A percentile compares a stretch with the other conserved stretches of the same genome.
Evolutionary conservation across 2,329 filamentous ascomycete genomes (phyloP).

Genomic region (Alternaria triticina): DNA sequence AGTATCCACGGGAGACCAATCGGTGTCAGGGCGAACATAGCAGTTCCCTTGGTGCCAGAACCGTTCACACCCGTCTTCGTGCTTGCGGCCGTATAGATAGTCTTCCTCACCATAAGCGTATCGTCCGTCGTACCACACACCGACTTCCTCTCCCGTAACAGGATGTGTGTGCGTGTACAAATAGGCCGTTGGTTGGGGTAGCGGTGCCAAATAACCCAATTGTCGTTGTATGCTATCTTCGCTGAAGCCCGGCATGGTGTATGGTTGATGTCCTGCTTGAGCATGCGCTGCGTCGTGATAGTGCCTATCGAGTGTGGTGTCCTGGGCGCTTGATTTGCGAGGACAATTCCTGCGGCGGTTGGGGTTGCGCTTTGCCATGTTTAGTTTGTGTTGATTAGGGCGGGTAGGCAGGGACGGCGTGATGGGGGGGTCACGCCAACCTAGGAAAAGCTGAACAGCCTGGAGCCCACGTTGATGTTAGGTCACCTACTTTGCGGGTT

Average conservation of each 20-base stretch:
- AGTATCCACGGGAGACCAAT: no score
- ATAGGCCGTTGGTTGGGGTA: no score
- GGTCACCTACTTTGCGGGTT: no score
- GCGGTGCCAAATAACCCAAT: no score
- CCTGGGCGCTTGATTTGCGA: not conserved
- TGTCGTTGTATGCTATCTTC: conserved; percentile 12
- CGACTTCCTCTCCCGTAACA: not conserved
- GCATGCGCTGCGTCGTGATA: not conserved
- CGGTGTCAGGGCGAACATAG: not conserved
- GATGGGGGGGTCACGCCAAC: no score
- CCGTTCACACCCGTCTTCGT: not conserved
- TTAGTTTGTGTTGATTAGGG: no score
- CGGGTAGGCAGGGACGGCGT: no score
- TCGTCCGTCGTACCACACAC: not conserved
- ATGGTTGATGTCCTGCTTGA: not conserved
- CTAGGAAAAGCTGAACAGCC: no score
- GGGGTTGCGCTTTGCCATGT: not conserved
- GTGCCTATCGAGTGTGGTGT: not conserved
- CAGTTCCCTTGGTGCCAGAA: not conserved
- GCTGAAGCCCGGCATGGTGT: not conserved
- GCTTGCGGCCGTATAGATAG: not conserved
- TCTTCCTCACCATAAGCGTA: rapidly evolving
- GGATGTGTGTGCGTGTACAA: no score
- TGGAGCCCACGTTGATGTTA: no score
- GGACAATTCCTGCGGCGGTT: not conserved